These are phyloP conservation scores for Hansenula sp. DNA, from an alignment of 1,139 yeast genomes.

Conservation along the genomic window DNA sequence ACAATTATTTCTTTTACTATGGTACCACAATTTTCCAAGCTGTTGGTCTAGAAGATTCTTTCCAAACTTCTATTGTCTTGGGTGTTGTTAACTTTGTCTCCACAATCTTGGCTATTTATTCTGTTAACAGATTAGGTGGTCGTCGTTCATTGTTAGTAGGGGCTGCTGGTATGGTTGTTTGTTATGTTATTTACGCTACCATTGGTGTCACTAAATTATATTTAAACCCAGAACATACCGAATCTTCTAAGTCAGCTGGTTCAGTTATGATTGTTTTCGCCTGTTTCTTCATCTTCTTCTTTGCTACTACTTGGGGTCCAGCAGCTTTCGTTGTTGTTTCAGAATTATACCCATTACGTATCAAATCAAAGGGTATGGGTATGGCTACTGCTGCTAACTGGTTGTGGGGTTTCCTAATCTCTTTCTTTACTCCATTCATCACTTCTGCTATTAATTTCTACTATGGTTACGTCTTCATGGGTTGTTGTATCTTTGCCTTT, in stretches of 20 bases:
- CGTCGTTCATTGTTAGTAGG: slow-evolving; percentile 64
- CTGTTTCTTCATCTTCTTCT: slow-evolving; percentile 74
- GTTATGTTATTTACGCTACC: slow-evolving; percentile 64
- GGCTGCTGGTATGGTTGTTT: slow-evolving; percentile 57
- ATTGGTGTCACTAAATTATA: slow-evolving; percentile 66
- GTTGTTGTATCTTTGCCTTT: slow-evolving; percentile 56
- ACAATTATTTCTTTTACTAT: slow-evolving; percentile 78
- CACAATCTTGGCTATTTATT: slow-evolving; percentile 63
- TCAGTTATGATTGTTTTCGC: slow-evolving; percentile 76
- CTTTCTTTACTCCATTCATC: slow-evolving; percentile 76
- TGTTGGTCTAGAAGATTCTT: slow-evolving; percentile 71
- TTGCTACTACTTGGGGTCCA: slow-evolving; percentile 88
- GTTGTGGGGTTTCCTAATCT: slow-evolving; percentile 74
- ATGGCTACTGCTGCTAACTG: slow-evolving; percentile 72
- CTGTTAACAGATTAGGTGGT: slow-evolving; percentile 70
- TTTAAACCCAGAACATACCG: slow-evolving; percentile 41
- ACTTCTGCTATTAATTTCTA: slow-evolving; percentile 49
- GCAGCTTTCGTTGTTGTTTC: slow-evolving; percentile 69
- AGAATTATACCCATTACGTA: slow-evolving; percentile 76
- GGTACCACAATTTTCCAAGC: slow-evolving; percentile 76
- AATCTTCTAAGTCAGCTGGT: slow-evolving; percentile 50
- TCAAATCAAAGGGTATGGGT: slow-evolving; percentile 76
- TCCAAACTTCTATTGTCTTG: slow-evolving; percentile 69
- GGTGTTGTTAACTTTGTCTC: slow-evolving; percentile 79
- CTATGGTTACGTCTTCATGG: slow-evolving; percentile 76